A percentile compares a stretch with the other conserved stretches of the same genome.
Evolutionary conservation across 2,329 filamentous ascomycete species (phyloP).

Genomic region (Paradendryphiella salina): DNA sequence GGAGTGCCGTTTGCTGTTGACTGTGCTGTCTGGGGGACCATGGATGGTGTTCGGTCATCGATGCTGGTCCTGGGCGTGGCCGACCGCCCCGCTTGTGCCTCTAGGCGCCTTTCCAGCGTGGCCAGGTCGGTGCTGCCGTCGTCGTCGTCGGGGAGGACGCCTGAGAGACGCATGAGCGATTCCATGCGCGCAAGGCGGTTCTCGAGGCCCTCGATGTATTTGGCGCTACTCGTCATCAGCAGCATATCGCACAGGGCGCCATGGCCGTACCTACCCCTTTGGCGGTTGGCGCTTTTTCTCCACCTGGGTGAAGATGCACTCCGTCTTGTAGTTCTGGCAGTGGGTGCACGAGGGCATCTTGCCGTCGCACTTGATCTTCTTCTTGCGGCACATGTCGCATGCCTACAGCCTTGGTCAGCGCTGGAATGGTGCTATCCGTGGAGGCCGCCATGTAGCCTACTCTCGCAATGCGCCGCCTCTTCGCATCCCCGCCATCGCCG

Average conservation of each 20-base stretch:
- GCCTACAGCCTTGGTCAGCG: conserved; percentile 59
- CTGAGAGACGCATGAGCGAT: conserved; percentile 81
- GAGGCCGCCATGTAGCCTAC: conserved; percentile 53
- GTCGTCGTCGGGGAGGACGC: conserved; percentile 83
- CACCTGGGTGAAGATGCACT: conserved; percentile 95
- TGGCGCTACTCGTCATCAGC: conserved; percentile 64
- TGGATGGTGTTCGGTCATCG: conserved; percentile 41
- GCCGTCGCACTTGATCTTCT: conserved; percentile 97
- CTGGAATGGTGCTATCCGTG: background rate
- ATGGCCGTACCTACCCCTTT: conserved; percentile 68
- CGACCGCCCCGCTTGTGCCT: conserved; percentile 52
- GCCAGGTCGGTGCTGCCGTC: conserved; percentile 84
- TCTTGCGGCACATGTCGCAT: conserved; percentile 94
- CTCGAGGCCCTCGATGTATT: conserved; percentile 96
- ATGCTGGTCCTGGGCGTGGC: conserved; percentile 26
- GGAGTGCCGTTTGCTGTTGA: conserved; percentile 44
- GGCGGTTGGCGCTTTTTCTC: conserved; percentile 98
- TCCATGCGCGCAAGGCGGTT: conserved; percentile 97
- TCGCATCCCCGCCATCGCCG: conserved; percentile 70
- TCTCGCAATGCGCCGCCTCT: conserved; percentile 84
- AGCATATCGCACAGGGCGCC: background rate
- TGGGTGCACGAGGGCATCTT: conserved; percentile 94
- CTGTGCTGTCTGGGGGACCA: conserved; percentile 45
- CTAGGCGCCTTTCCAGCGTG: conserved; percentile 75
- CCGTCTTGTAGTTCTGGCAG: conserved; percentile 97